These are phyloP conservation scores for Ambispora gerdemannii DNA, from an alignment of 192 early-diverging fungal species.

Conservation along the genomic window DNA sequence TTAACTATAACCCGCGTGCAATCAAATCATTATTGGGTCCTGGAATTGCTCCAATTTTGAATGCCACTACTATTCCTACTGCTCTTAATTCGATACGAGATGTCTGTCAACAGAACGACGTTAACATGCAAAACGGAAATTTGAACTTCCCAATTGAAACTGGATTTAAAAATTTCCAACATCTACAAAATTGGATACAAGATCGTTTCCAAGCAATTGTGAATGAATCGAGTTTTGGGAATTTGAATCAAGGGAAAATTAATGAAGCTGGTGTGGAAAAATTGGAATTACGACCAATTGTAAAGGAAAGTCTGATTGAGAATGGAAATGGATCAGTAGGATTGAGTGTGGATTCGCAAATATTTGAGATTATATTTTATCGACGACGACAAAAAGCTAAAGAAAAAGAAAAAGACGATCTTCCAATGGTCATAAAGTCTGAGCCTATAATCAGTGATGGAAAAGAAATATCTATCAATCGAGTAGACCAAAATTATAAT, in stretches of 20 bases:
- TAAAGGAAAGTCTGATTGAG: background rate
- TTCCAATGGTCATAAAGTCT: too few relatives aligned
- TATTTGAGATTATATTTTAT: background rate
- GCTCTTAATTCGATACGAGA: background rate
- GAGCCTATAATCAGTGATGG: background rate
- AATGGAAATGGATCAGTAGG: background rate
- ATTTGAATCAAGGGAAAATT: background rate
- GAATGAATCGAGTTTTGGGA: background rate
- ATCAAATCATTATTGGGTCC: background rate
- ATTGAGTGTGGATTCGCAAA: too few relatives aligned
- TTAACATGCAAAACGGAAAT: too few relatives aligned
- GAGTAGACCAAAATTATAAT: background rate
- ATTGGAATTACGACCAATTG: background rate
- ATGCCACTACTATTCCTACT: background rate
- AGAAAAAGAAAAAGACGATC: too few relatives aligned
- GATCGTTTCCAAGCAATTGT: background rate
- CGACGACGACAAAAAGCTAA: background rate
- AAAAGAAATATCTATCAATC: background rate
- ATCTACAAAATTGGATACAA: background rate
- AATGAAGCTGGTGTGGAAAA: background rate
- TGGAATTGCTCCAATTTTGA: background rate
- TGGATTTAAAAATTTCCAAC: background rate
- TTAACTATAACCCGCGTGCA: slow-evolving; percentile 20
- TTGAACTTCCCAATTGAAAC: background rate
- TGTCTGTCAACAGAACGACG: too few relatives aligned